phyloP scores from a whole-genome alignment of 2,329 filamentous ascomycete genomes.

The Colletotrichum limetticola region DNA sequence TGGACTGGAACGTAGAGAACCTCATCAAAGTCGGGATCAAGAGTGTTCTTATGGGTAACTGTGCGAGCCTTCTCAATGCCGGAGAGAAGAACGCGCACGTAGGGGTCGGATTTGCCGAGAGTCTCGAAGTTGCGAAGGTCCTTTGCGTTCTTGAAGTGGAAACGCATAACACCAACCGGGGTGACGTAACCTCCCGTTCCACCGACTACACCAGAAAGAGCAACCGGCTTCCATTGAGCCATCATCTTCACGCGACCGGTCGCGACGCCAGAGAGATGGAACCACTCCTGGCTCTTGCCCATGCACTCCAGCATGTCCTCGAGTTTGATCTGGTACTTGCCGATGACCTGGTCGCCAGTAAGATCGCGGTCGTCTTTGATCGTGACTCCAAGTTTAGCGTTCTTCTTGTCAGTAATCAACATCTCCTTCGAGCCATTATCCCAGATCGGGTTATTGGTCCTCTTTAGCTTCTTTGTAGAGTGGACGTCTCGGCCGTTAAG shows the following conservation, averaged over 20 bases:
- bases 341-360: constrained; percentile 82
- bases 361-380: constrained; percentile 97
- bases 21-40: constrained; percentile 96
- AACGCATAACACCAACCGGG: constrained; percentile 92
- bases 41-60: constrained; percentile 94
- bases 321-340: constrained; percentile 94
- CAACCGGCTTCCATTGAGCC: constrained; percentile 95
- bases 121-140: constrained; percentile 93
- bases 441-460: constrained; percentile 98
- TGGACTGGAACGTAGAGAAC: constrained; percentile 94
- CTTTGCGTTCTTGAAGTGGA: constrained; percentile 87
- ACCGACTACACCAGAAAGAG: constrained; percentile 79
- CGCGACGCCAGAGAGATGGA: constrained; percentile 83
- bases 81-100: constrained; percentile 87
- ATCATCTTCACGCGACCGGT: constrained; percentile 90
- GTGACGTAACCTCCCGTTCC: constrained; percentile 91
- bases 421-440: constrained; percentile 93
- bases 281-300: constrained; percentile 96
- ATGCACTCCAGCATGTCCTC: constrained; percentile 93
- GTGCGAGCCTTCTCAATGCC: constrained; percentile 92
- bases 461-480: constrained; percentile 90
- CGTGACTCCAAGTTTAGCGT: constrained; percentile 88
- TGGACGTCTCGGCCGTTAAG: constrained; percentile 95
- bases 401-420: constrained; percentile 92
- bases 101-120: constrained; percentile 96